Evolutionary conservation across 2,329 filamentous ascomycete species (phyloP).

Genomic region (Remersonia thermophila): DNA sequence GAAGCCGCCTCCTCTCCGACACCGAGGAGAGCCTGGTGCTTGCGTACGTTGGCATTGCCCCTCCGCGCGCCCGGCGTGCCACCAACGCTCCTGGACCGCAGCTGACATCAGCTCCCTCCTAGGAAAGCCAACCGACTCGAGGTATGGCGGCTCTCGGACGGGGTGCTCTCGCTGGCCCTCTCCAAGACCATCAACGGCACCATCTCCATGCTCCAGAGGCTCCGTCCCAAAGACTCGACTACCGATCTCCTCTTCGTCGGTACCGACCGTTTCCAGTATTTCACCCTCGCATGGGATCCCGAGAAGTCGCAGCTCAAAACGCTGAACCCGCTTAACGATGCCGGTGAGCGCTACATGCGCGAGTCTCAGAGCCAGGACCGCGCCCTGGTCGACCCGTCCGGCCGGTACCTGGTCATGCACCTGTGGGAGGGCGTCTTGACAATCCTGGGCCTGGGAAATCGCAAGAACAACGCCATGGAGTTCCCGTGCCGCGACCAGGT

Average conservation of each 20-base stretch:
- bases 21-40: slow-evolving; percentile 74
- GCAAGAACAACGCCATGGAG: slow-evolving; percentile 32
- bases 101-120: not conserved
- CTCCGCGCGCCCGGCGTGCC: too few relatives aligned
- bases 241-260: slow-evolving; percentile 86
- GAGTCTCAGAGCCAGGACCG: slow-evolving; percentile 74
- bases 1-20: slow-evolving; percentile 59
- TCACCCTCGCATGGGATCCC: slow-evolving; percentile 74
- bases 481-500: slow-evolving; percentile 42
- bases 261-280: slow-evolving; percentile 82
- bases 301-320: slow-evolving; percentile 39
- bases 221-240: slow-evolving; percentile 60
- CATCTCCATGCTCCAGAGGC: slow-evolving; percentile 70
- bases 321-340: slow-evolving; percentile 38
- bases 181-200: slow-evolving; percentile 72
- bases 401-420: slow-evolving; percentile 45
- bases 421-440: slow-evolving; percentile 49
- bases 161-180: slow-evolving; percentile 51
- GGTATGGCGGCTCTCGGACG: slow-evolving; percentile 58
- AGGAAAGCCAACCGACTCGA: slow-evolving; percentile 80
- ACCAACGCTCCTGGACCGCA: slow-evolving; percentile 6
- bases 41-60: slow-evolving; percentile 67
- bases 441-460: slow-evolving; percentile 37
- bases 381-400: slow-evolving; percentile 72
- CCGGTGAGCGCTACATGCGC: slow-evolving; percentile 49